Evolutionary conservation across 805 yeast species (phyloP), one percentile per base, ranked within the genome.

Genomic region (Ogataea zsoltii): DNA sequence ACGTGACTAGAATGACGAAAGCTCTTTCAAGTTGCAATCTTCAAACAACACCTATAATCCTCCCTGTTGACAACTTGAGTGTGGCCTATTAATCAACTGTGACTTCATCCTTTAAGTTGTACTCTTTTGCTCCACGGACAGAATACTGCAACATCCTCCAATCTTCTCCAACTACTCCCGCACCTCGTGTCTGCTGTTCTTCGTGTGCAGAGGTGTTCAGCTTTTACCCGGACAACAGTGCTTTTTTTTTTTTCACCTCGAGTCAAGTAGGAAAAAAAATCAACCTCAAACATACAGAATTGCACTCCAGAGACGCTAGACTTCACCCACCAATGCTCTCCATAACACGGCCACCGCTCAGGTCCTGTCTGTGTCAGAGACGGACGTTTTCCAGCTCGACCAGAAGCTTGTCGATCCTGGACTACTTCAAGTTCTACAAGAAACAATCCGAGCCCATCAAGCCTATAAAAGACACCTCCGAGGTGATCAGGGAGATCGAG

Each of bases 341-440:
- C 33, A 37, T 37, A 25, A 26, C 28, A 37, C 3, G 23, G 17
- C 40, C 14, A 7, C 17, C 40, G 40, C 40, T 37, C 16, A 18
- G 40, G 40, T 9, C 23, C 13, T 15, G 11, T 7, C 16, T 13
- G 14, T 19, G 31, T 13, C 40, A 37, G 17, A 16, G 32, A 15
- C 40, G 40, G 40, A 11, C 32, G 32, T 49, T 60, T 28, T 50
- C 62, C 11, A 31, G 50, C 3, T 45, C 61, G 0, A 29, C 40
- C n/a, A 36, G 39, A 1, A 41, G 46, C 3, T 19, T 29, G 6
- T 60, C 68, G 0, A 55, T 66, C 6, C 41, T 66, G 35, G 70
- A 66, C 38, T 66, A 63, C 46, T 64, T 66, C 54, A 65, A 58
- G 35, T 56, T 62, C 36, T 61, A 55, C 54, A 66, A 61, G 40